Percentiles rank a stretch among this genome's conserved stretches.
These are phyloP conservation scores for Boletales sp. DNA, from an alignment of 768 basidiomycete species.

Conservation along the genomic window DNA sequence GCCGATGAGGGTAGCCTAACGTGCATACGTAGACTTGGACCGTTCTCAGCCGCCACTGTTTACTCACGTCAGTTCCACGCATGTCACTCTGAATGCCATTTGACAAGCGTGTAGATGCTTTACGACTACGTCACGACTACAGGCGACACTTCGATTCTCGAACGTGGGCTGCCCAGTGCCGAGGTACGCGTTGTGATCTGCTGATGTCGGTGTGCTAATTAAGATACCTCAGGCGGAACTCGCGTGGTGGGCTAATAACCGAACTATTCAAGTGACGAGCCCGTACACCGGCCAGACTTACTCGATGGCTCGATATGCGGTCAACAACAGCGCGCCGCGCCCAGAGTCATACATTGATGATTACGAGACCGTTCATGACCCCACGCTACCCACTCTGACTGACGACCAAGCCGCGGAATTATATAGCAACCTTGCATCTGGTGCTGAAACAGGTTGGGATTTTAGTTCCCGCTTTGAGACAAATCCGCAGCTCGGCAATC, in stretches of 20 bases:
- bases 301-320: constrained; percentile 68
- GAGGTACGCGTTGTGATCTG: constrained; percentile 46
- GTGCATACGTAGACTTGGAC: constrained; percentile 55
- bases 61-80: constrained; percentile 51
- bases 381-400: constrained; percentile 54
- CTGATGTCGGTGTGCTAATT: neutral
- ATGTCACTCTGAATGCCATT: neutral
- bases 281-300: constrained; percentile 68
- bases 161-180: constrained; percentile 78
- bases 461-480: constrained; percentile 44
- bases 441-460: constrained; percentile 72
- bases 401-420: constrained; percentile 56
- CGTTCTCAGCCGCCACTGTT: constrained; percentile 92
- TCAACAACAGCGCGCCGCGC: constrained; percentile 80
- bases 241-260: constrained; percentile 76
- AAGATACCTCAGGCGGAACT: constrained; percentile 59
- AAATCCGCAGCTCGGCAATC: constrained; percentile 36
- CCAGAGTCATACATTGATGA: constrained; percentile 88
- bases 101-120: constrained; percentile 63
- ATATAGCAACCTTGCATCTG: constrained; percentile 83
- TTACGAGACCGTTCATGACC: constrained; percentile 73
- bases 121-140: constrained; percentile 73
- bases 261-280: constrained; percentile 62
- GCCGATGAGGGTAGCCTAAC: neutral
- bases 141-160: constrained; percentile 69